Evolutionary conservation across 495 filamentous ascomycete genomes (phyloP).

Genomic region (Friedmanniomyces simplex): DNA sequence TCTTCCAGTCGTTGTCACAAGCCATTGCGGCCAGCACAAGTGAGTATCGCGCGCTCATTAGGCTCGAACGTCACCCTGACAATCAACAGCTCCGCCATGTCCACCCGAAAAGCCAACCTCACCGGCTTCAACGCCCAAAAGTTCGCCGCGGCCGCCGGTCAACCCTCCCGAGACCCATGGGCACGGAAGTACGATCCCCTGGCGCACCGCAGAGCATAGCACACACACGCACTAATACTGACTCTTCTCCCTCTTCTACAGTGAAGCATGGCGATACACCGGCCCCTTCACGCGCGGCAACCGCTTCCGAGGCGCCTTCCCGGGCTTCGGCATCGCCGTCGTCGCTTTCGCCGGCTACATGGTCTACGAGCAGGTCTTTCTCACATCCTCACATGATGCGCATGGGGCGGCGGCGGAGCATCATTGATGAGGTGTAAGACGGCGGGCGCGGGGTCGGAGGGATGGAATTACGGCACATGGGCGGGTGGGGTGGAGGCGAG

Average conservation of each 20-base stretch:
- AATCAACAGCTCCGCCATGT: conserved; percentile 37
- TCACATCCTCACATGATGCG: conserved; percentile 60
- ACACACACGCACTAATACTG: too few relatives aligned
- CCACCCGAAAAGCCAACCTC: conserved; percentile 50
- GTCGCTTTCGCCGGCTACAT: conserved; percentile 87
- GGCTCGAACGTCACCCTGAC: too few relatives aligned
- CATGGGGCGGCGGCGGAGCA: conserved; percentile 29
- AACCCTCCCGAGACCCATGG: conserved; percentile 78
- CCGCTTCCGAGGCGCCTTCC: conserved; percentile 75
- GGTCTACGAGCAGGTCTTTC: conserved; percentile 74
- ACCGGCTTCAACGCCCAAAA: conserved; percentile 75
- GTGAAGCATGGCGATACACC: conserved; percentile 89
- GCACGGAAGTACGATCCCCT: conserved; percentile 49
- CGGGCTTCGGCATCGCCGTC: conserved; percentile 80
- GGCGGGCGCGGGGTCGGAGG: conserved; percentile 55
- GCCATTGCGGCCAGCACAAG: background rate
- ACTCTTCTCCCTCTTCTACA: conserved; percentile 28
- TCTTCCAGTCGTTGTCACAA: background rate
- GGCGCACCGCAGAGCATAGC: too few relatives aligned
- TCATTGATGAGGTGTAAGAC: conserved; percentile 26
- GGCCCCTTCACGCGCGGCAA: conserved; percentile 81
- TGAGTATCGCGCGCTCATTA: background rate
- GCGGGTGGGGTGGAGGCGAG: too few relatives aligned
- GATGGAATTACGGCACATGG: too few relatives aligned
- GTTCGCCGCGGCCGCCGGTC: conserved; percentile 55